Evolutionary conservation across 2,329 filamentous ascomycete genomes (phyloP).

Genomic region (Aspergillus amoenus): DNA sequence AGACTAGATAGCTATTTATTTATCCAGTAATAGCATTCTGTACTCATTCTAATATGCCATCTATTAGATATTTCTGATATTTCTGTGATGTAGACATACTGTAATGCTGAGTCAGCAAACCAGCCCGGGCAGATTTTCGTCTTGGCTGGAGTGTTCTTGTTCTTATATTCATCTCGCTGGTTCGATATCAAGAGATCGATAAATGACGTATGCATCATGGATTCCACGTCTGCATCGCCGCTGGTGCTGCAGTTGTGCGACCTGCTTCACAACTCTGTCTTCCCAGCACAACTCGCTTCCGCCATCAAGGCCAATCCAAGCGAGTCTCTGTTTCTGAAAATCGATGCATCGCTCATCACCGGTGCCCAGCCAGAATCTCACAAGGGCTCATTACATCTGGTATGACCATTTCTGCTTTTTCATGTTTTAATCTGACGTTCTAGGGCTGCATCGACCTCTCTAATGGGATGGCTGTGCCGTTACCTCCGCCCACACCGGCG

Average conservation of each 20-base stretch:
- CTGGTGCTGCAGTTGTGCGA: conserved; percentile 13
- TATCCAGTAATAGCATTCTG: too few species aligned
- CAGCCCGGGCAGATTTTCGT: conserved; percentile 18
- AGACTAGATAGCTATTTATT: too few species aligned
- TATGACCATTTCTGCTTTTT: background rate
- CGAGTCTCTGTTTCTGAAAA: conserved; percentile 5
- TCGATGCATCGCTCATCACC: conserved; percentile 11
- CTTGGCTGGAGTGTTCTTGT: background rate
- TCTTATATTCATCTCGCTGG: background rate
- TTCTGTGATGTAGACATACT: too few species aligned
- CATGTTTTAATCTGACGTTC: background rate
- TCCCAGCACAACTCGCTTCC: conserved; percentile 12
- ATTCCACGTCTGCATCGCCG: background rate
- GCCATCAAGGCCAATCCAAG: background rate
- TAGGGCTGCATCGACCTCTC: conserved; percentile 18
- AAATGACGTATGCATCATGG: background rate
- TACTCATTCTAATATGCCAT: too few species aligned
- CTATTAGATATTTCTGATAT: too few species aligned
- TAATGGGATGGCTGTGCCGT: conserved; percentile 5
- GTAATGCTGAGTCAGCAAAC: conserved; percentile 10
- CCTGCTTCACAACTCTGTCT: conserved; percentile 11
- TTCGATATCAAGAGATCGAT: background rate
- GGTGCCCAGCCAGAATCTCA: background rate
- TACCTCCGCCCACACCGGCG: background rate
- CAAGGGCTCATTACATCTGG: background rate